Base-by-base conservation (phyloP, 345 rosid genomes). In the Boechera retrofracta region DNA sequence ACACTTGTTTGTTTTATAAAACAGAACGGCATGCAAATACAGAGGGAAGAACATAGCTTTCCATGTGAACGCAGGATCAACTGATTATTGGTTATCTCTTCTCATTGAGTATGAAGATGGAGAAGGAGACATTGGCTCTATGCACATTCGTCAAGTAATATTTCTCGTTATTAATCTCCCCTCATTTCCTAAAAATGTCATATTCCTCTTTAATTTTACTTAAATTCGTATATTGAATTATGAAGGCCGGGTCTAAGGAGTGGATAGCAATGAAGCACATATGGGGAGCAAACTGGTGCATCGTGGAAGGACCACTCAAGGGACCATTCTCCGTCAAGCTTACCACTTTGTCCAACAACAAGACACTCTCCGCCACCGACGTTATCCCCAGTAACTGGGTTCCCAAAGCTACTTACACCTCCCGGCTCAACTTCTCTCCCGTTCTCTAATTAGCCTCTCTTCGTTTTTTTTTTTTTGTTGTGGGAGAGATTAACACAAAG, bases 231-330 rank as follows among this genome's bases (percentile, higher is more conserved):
- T 52, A 13, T 52, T 52, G 56, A 24, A 21, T 52, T 52, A 24
- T 64, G 78, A 88, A 94, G 98, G 90, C 86, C 10, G 85, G 85
- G 38, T 86, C 91, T 10, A 77, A 67, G 60, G 82, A 87, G 80
- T 95, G 99, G 99, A 44, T 89, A 36, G 89, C 83, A 64, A 95
- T 95, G 99, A 91, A 87, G 72, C 99, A 95, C 78, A 18, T 95
- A 47, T 95, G 99, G 99, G 99, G 99, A 58, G 99, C 99, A 57
- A 92, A 60, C 72, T 95, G 99, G 99, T 82, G 83, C 80, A 80
- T 91, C 26, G 78, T 66, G 72, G 71, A 78, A 60, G 98, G 97
- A 58, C 96, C 98, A 21, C 85, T 92, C 69, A 84, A 85, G 31
- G 98, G 99, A 42, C 99, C 99, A 15, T 91, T 92, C 83, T 92